phyloP scores from a whole-genome alignment of 148 eudicot species.

The Vaccinium myrtillus region DNA sequence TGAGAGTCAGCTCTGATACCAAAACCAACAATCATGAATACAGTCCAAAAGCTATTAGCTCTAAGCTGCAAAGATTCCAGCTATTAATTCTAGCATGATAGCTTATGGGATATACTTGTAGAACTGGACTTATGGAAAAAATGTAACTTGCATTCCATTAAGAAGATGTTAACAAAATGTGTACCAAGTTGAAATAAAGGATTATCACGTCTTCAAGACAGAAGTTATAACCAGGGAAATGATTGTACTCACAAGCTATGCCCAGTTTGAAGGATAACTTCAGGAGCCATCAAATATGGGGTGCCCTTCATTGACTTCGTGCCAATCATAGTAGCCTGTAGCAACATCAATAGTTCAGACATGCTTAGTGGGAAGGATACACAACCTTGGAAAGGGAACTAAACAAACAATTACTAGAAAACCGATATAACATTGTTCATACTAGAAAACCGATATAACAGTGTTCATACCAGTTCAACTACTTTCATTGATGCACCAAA shows the following conservation, averaged over 20 bases:
- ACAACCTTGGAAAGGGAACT: too few relatives aligned
- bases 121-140: too few relatives aligned
- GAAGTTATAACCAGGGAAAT: neutral
- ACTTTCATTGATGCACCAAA: constrained; percentile 98
- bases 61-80: neutral
- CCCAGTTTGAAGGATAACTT: constrained; percentile 67
- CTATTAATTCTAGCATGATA: too few relatives aligned
- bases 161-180: neutral
- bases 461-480: constrained; percentile 71
- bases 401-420: too few relatives aligned
- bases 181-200: neutral
- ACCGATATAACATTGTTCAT: too few relatives aligned
- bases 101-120: too few relatives aligned
- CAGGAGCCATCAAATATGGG: constrained; percentile 99
- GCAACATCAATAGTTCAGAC: too few relatives aligned
- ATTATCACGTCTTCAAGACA: neutral
- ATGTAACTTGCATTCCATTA: neutral
- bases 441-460: too few relatives aligned
- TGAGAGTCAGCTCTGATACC: neutral
- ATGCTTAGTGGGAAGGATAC: too few relatives aligned
- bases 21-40: neutral
- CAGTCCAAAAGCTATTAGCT: neutral
- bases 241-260: constrained; percentile 31
- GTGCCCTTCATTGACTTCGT: too few relatives aligned
- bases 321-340: too few relatives aligned